A percentile compares a stretch with the other conserved stretches of the same genome.
phyloP scores from a whole-genome alignment of 805 yeast genomes.

The Spathaspora boniae region DNA sequence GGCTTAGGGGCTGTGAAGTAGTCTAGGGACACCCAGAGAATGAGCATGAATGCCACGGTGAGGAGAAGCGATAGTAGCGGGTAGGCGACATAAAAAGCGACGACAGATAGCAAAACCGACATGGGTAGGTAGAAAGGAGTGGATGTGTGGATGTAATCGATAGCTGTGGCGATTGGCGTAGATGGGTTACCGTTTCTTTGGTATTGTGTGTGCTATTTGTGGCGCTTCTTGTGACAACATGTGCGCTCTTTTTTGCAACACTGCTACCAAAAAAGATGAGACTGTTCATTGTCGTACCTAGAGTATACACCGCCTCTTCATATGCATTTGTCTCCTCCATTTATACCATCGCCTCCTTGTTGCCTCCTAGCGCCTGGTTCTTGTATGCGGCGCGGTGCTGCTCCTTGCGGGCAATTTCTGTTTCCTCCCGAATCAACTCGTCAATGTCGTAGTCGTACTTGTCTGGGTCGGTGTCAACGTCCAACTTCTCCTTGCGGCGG shows the following conservation, averaged over 20 bases:
- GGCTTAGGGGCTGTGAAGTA: conserved; percentile 18
- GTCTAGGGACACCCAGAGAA: no score
- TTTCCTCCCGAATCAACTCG: conserved; percentile 38
- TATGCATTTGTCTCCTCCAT: no score
- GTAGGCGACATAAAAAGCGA: conserved; percentile 1
- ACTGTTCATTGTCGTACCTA: no score
- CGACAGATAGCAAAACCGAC: conserved; percentile 1
- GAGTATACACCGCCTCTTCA: no score
- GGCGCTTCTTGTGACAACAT: neutral
- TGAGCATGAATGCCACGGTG: no score
- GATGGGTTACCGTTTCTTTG: neutral
- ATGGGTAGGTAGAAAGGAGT: neutral
- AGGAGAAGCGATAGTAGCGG: neutral
- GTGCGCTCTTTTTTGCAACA: neutral
- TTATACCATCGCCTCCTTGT: conserved; percentile 24
- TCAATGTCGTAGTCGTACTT: conserved; percentile 43
- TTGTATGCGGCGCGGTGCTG: conserved; percentile 19
- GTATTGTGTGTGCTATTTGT: neutral
- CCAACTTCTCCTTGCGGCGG: conserved; percentile 30
- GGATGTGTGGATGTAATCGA: neutral
- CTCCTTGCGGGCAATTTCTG: conserved; percentile 17
- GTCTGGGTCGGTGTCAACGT: conserved; percentile 36
- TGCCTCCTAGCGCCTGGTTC: conserved; percentile 17
- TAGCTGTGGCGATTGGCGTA: neutral
- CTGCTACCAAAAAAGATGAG: neutral